Evolutionary conservation across 2,329 filamentous ascomycete genomes (phyloP).

Genomic region (Alternaria ethzedia): DNA sequence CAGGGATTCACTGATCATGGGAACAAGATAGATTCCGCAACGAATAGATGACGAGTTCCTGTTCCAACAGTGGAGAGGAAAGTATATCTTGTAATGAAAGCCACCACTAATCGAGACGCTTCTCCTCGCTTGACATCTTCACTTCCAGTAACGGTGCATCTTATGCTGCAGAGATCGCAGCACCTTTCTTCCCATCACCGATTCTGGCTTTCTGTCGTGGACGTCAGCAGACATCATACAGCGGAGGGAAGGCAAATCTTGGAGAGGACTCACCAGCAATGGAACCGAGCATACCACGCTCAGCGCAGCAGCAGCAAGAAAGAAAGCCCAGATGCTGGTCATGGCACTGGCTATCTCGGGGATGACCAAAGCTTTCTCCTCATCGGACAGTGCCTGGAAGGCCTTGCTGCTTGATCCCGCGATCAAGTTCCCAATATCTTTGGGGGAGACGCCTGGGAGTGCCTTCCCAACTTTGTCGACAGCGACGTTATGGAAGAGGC

Average conservation of each 20-base stretch:
- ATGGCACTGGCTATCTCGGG: not conserved
- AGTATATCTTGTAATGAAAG: not conserved
- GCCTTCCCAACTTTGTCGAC: not conserved
- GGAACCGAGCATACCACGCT: not conserved
- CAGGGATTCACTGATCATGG: not conserved
- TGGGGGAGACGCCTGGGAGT: not conserved
- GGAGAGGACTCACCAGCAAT: not conserved
- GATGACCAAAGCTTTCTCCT: not conserved
- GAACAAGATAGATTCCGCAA: not conserved
- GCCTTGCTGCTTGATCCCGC: not conserved
- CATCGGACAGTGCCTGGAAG: not conserved
- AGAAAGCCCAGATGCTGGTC: not conserved
- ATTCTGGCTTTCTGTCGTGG: not conserved
- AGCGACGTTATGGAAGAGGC: not conserved
- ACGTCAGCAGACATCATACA: not conserved
- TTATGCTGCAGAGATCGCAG: accelerated
- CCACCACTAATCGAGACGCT: not conserved
- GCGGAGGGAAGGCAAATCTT: not conserved
- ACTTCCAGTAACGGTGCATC: accelerated
- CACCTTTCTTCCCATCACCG: not conserved
- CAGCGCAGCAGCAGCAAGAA: not conserved
- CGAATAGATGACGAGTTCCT: not conserved
- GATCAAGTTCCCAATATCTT: not conserved
- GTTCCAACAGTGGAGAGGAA: not conserved
- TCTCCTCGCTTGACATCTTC: not conserved